Base-by-base conservation (phyloP, 148 eudicot genomes). In the Polygonum aviculare region DNA sequence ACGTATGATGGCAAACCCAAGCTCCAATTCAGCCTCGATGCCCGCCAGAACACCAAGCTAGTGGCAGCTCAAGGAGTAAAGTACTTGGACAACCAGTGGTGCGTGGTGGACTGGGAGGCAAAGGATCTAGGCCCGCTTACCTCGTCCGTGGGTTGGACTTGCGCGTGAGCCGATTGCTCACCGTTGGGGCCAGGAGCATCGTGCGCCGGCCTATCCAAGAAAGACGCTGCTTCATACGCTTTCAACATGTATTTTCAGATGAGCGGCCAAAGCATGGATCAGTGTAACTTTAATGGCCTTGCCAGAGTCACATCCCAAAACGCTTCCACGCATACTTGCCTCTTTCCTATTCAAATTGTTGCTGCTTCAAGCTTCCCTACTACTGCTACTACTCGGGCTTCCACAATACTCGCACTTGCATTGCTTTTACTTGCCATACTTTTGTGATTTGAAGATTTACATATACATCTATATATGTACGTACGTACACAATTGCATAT, bases 181-280 rank as follows among this genome's bases (percentile, higher is more conserved):
- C 39, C 78, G 0, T 35, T 90, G 10, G 75, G 26, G 0, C 75
- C 81, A n/a, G 90, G 89, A 0, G 77, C 76, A 35, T 78, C 88
- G 0, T 91, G 93, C 72, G 75, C 77, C 18, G 2, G 55, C 6
- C 35, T 91, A 75, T 80, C 78, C 26, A 5, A 1, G 1, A 54
- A 12, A 0, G 84, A 78, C 0, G 80, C 82, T 10, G 72, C 77
- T 40, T 91, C 93, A 0, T 89, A 88, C 48, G 97, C 92, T 15
- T 91, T 90, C 78, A 91, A 91, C 74, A 84, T 78, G 79, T 90
- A 35, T 62, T 91, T 84, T 80, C 97, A 91, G 35, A 87, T 85
- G 85, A 80, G 84, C 7, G 81, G 84, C 33, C 97, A 91, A 59
- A 83, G 82, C 50, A 87, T 86, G 0, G 80, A 79, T 67, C 83